A percentile compares a stretch with the other conserved stretches of the same genome.
Evolutionary conservation across 106 monocot species (phyloP).

Genomic region (Platanthera zijinensis): DNA sequence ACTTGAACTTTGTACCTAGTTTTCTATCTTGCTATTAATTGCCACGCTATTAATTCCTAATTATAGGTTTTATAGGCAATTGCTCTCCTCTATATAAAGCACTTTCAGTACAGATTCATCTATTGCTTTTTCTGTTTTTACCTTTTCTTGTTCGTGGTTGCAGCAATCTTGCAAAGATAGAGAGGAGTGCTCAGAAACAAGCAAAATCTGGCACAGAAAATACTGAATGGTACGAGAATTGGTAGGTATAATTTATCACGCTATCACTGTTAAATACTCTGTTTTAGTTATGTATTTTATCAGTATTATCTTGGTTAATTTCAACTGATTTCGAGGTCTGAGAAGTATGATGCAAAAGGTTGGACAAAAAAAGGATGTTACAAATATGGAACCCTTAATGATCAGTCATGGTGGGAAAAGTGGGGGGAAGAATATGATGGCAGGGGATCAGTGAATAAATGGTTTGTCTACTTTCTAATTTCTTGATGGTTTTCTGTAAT

Average conservation of each 20-base stretch:
- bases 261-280: conserved; percentile 1
- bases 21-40: conserved; percentile 1
- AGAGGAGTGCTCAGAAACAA: conserved; percentile 96
- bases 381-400: conserved; percentile 88
- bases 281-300: background rate
- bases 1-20: background rate
- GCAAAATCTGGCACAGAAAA: conserved; percentile 81
- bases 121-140: conserved; percentile 1
- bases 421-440: conserved; percentile 99
- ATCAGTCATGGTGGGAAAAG: conserved; percentile 99
- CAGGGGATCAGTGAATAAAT: conserved; percentile 91
- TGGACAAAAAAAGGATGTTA: conserved; percentile 92
- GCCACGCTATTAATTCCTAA: background rate
- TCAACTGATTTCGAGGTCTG: conserved; percentile 57
- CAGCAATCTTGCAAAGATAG: conserved; percentile 98
- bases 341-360: conserved; percentile 98
- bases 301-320: background rate
- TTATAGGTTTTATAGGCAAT: conserved; percentile 2
- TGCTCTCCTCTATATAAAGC: background rate
- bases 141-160: conserved; percentile 5
- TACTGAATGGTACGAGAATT: conserved; percentile 98
- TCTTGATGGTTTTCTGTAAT: background rate
- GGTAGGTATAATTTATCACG: conserved; percentile 36
- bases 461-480: conserved; percentile 29
- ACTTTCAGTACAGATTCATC: background rate